These are phyloP conservation scores for Austroboletus novae-zelandiae DNA, from an alignment of 1,284 basidiomycete genomes.

Conservation along the genomic window DNA sequence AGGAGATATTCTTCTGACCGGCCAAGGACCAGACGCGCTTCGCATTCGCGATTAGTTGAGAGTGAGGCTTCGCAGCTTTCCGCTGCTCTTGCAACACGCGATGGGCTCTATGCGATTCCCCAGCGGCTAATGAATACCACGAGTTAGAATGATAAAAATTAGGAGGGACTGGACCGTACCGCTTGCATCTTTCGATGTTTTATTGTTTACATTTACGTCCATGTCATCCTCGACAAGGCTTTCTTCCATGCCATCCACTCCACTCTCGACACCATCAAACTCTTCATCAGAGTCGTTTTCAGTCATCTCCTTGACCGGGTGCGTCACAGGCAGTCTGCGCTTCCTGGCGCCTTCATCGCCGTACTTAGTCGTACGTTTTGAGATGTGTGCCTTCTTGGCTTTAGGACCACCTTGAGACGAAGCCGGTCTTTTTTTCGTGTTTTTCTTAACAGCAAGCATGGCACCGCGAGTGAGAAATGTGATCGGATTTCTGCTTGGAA, in stretches of 20 bases:
- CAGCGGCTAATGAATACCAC: conserved; percentile 40
- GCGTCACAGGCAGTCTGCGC: conserved; percentile 54
- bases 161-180: conserved; percentile 37
- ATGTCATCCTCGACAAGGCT: conserved; percentile 18
- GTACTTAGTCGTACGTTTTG: conserved; percentile 27
- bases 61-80: conserved; percentile 75
- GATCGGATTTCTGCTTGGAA: too few relatives aligned
- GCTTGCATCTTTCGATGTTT: conserved; percentile 48
- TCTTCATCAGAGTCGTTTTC: conserved; percentile 34
- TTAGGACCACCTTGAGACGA: conserved; percentile 46
- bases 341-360: conserved; percentile 38
- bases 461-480: neutral
- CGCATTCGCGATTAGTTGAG: conserved; percentile 66
- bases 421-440: conserved; percentile 49
- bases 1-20: conserved; percentile 67
- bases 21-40: conserved; percentile 84
- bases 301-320: conserved; percentile 32
- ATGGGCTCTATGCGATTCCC: conserved; percentile 69
- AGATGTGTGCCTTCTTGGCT: conserved; percentile 49
- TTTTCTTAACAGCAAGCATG: conserved; percentile 33
- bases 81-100: conserved; percentile 62
- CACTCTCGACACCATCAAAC: conserved; percentile 29
- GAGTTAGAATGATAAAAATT: conserved; percentile 3
- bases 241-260: conserved; percentile 19
- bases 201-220: conserved; percentile 10